A percentile compares a stretch with the other conserved stretches of the same genome.
These are phyloP conservation scores for Paramecium primaurelia DNA, from an alignment of 73 alveolate genomes.

Conservation along the genomic window DNA sequence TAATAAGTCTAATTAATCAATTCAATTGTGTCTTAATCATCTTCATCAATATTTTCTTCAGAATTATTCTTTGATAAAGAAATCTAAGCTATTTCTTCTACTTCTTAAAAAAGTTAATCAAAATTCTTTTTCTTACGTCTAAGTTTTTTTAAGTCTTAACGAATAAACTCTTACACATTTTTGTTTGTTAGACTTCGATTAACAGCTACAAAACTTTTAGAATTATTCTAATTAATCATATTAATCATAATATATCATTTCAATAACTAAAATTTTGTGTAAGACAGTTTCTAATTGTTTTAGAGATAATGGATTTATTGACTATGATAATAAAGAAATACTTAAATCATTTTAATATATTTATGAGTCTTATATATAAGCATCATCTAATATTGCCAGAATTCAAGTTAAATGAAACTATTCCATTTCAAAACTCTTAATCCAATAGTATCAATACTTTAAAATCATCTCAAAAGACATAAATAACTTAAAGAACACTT, in stretches of 20 bases:
- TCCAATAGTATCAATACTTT: neutral
- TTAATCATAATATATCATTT: neutral
- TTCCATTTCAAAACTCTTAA: neutral
- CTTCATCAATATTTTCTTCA: neutral
- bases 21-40: neutral
- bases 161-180: neutral
- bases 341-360: neutral
- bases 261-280: neutral
- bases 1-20: neutral
- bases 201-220: neutral
- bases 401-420: neutral
- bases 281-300: neutral
- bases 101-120: neutral
- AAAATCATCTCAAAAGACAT: neutral
- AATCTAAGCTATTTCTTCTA: neutral
- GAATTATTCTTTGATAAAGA: neutral
- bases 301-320: neutral
- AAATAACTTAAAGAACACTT: neutral
- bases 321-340: neutral
- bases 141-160: neutral
- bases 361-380: neutral
- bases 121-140: neutral
- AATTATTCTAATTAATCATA: constrained; percentile 9
- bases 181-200: neutral
- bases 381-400: neutral